Evolutionary conservation across 495 filamentous ascomycete genomes (phyloP), one percentile per base, ranked within the genome.

Genomic region (Terfezia claveryi): DNA sequence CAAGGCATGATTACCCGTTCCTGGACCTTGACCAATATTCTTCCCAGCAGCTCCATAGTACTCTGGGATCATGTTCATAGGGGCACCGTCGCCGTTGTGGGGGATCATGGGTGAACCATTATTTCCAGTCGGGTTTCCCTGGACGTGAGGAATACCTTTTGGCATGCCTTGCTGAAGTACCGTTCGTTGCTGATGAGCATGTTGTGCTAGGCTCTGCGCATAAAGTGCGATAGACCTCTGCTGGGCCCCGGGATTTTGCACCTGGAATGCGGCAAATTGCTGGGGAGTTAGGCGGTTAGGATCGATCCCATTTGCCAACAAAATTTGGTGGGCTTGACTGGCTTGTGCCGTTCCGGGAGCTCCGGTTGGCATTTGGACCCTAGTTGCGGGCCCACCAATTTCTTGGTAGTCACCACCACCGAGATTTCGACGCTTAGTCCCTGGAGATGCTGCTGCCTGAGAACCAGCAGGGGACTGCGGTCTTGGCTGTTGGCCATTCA

Each of bases 381-480:
- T 78, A 61, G 83, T 87, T 68, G 85, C 87, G 38, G 78, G 80
- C 7, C 27, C 27, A 67, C 82, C 81, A 73, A 93, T 82, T 62
- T 77, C 78, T 60, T 80, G 82, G 17, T 82, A 82, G 23, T 73
- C 73, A 41, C 74, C 76, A 58, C 76, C 76, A 56, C 94, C 91
- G 41, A 95, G 74, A 38, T 89, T 85, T n/a, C 80, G 82, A 62
- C 91, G 75, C 70, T 98, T 98, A 54, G 81, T 85, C 1, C 60
- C 60, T 9, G 91, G 89, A 23, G 91, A 95, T 7, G 87, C 83
- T 36, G 85, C 85, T 62, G 93, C 93, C 46, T 94, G 89, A 32
- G 77, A 78, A 8, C 82, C 80, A 36, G 81, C 77, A 7, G 86
- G 87, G 38, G 85, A 94, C 57, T 82, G 82, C 27, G 85, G 80